Evolutionary conservation across 495 filamentous ascomycete species (phyloP).

Genomic region (Penicillium alfredii): DNA sequence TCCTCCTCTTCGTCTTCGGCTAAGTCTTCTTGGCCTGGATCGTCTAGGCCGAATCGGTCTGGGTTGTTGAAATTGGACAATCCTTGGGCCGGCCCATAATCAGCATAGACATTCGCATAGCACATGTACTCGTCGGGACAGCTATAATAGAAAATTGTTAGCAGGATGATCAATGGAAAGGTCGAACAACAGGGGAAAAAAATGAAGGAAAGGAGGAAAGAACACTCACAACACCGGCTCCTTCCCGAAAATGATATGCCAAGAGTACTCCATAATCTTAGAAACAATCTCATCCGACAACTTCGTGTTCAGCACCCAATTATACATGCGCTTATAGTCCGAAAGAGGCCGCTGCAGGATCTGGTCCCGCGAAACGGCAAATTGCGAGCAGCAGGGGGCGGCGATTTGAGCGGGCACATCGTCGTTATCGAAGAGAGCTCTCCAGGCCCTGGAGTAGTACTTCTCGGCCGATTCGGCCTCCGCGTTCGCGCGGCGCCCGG

Average conservation of each 20-base stretch:
- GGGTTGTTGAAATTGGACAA: too few species aligned
- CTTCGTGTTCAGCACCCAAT: constrained; percentile 53
- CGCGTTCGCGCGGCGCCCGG: too few species aligned
- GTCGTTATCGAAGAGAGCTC: constrained; percentile 37
- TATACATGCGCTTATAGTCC: constrained; percentile 52
- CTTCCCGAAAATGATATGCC: constrained; percentile 52
- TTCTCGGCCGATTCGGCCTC: too few species aligned
- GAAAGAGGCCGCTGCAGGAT: constrained; percentile 41
- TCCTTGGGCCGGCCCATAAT: too few species aligned
- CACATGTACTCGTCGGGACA: constrained; percentile 42
- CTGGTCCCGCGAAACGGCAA: constrained; percentile 54
- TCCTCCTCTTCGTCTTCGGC: too few species aligned
- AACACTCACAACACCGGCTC: constrained; percentile 46
- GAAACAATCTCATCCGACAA: constrained; percentile 41
- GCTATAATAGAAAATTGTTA: too few species aligned
- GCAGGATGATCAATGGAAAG: too few species aligned
- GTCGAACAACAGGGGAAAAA: too few species aligned
- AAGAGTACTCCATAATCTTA: constrained; percentile 48
- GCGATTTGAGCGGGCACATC: constrained; percentile 45
- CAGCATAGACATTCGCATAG: constrained; percentile 44
- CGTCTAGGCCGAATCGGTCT: too few species aligned
- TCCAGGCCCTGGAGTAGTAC: constrained; percentile 39
- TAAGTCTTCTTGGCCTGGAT: too few species aligned
- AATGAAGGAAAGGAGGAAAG: too few species aligned
- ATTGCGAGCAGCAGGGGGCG: constrained; percentile 62